phyloP scores from a whole-genome alignment of 192 early-diverging fungal species.

The Kappamyces sp. region DNA sequence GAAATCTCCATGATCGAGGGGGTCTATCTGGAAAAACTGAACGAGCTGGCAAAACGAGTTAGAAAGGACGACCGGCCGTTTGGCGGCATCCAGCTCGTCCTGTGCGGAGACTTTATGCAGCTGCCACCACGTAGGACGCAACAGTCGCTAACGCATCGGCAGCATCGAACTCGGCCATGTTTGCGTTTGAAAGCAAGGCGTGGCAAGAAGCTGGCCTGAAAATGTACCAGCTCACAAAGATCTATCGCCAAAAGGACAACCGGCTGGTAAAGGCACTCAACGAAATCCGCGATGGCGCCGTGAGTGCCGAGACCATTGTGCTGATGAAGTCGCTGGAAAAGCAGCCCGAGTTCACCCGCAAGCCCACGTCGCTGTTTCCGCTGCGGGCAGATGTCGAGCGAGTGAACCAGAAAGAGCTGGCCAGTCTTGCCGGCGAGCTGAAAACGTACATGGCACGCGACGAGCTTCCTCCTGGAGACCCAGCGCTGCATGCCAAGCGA shows the following conservation, averaged over 20 bases:
- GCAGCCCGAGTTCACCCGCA: neutral
- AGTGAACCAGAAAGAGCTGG: neutral
- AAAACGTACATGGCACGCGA: neutral
- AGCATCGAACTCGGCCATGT: slow-evolving; percentile 21
- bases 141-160: neutral
- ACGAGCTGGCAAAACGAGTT: slow-evolving; percentile 28
- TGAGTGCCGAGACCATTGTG: slow-evolving; percentile 14
- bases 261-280: slow-evolving; percentile 4
- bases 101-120: slow-evolving; percentile 51
- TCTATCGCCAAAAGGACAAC: slow-evolving; percentile 8
- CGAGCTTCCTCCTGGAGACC: neutral
- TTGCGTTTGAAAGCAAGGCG: slow-evolving; percentile 32
- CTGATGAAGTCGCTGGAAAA: slow-evolving; percentile 9
- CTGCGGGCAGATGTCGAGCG: neutral
- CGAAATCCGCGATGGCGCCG: slow-evolving; percentile 21
- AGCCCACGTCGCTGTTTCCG: slow-evolving; percentile 11
- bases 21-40: slow-evolving; percentile 39
- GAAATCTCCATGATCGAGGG: slow-evolving; percentile 49
- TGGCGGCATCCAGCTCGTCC: slow-evolving; percentile 45
- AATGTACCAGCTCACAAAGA: slow-evolving; percentile 26
- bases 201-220: slow-evolving; percentile 24
- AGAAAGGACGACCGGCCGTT: slow-evolving; percentile 29
- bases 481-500: neutral
- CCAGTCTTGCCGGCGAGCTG: neutral
- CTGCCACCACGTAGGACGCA: slow-evolving; percentile 35